These are phyloP conservation scores for Trichoderma oligosporum DNA, from an alignment of 2,329 filamentous ascomycete species.

Conservation along the genomic window DNA sequence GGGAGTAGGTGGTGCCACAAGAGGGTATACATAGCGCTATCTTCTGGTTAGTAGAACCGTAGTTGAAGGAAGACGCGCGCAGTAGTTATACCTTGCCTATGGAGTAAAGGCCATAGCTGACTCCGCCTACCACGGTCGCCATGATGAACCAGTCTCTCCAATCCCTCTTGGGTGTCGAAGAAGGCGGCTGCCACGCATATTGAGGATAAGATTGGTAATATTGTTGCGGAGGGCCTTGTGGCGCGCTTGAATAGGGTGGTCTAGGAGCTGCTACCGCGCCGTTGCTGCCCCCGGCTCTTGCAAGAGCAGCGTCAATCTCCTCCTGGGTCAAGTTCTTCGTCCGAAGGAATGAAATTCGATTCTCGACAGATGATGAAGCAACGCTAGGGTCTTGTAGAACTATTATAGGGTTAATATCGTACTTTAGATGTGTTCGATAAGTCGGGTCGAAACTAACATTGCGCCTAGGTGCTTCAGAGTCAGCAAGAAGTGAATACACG, in stretches of 20 bases:
- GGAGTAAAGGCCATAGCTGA: constrained; percentile 83
- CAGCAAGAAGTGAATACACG: constrained; percentile 1
- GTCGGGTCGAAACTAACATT: constrained; percentile 39
- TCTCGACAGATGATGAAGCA: constrained; percentile 83
- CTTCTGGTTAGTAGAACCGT: constrained; percentile 25
- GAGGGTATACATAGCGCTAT: constrained; percentile 82
- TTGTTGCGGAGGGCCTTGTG: constrained; percentile 41
- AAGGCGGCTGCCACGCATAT: constrained; percentile 56
- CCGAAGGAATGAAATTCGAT: constrained; percentile 85
- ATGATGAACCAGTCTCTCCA: constrained; percentile 99
- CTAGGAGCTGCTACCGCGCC: constrained; percentile 37
- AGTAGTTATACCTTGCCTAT: constrained; percentile 66
- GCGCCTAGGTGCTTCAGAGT: constrained; percentile 31
- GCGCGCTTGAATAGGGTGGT: constrained; percentile 35
- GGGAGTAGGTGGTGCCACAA: constrained; percentile 89
- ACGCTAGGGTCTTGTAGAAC: constrained; percentile 95
- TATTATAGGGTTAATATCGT: constrained; percentile 36
- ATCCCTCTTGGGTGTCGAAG: constrained; percentile 70
- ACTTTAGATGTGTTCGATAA: not conserved
- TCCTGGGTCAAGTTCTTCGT: constrained; percentile 97
- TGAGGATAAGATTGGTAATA: constrained; percentile 49
- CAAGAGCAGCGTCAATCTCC: constrained; percentile 82
- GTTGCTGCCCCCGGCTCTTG: constrained; percentile 65
- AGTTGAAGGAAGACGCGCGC: not conserved
- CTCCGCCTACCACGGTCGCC: constrained; percentile 88